Evolutionary conservation across 352 stramenopile species (phyloP).

Genomic region (Phytophthora citrophthora): DNA sequence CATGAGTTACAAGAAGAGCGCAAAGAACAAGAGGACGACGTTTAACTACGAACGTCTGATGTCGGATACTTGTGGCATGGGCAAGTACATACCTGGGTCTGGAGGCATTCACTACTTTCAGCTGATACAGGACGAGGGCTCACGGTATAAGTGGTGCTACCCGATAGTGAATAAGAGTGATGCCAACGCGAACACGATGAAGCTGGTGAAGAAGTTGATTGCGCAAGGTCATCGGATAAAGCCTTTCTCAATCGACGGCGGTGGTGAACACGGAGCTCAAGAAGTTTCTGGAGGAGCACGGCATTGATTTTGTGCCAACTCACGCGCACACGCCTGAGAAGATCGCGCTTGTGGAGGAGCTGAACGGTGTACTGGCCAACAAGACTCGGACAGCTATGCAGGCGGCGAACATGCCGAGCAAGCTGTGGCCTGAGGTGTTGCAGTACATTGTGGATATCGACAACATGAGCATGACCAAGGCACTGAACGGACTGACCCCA

Average conservation of each 20-base stretch:
- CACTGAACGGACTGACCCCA: too few species aligned
- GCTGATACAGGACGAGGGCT: constrained; percentile 13
- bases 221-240: constrained; percentile 1
- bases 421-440: too few species aligned
- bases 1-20: not conserved
- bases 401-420: too few species aligned
- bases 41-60: not conserved
- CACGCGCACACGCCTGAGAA: too few species aligned
- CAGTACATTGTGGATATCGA: too few species aligned
- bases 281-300: not conserved
- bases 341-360: too few species aligned
- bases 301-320: constrained; percentile 6
- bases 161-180: constrained; percentile 4
- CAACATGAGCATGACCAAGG: too few species aligned
- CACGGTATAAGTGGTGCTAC: constrained; percentile 14
- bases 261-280: not conserved
- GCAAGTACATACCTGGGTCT: not conserved
- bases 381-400: too few species aligned
- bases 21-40: not conserved
- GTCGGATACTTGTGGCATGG: not conserved
- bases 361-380: too few species aligned
- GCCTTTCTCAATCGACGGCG: constrained; percentile 10
- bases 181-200: not conserved
- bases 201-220: not conserved
- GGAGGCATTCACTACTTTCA: constrained; percentile 9